A percentile compares a stretch with the other conserved stretches of the same genome.
Evolutionary conservation across 768 basidiomycete species (phyloP).

Genomic region (Melanogaster broomeanus): DNA sequence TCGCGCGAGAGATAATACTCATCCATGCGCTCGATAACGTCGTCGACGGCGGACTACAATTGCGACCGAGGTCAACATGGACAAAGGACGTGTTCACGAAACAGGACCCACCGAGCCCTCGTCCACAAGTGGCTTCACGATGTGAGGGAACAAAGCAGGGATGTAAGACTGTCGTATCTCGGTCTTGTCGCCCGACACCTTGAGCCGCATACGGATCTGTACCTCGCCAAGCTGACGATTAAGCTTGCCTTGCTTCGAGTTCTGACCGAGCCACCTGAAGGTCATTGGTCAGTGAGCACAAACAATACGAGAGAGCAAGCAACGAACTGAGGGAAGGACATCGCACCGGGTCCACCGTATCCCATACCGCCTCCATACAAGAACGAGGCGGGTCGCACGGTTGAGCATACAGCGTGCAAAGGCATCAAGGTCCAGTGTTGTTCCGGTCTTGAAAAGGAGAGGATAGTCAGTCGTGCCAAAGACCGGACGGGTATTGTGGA

Average conservation of each 20-base stretch:
- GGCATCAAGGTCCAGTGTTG: conserved; percentile 98
- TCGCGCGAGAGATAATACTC: conserved; percentile 91
- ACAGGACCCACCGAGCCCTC: conserved; percentile 64
- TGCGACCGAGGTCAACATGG: not conserved
- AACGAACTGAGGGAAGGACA: conserved; percentile 84
- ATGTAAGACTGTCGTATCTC: conserved; percentile 93
- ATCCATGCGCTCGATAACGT: conserved; percentile 88
- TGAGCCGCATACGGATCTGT: conserved; percentile 93
- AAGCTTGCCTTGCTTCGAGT: conserved; percentile 89
- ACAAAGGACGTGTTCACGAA: not conserved
- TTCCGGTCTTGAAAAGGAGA: conserved; percentile 60
- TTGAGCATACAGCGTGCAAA: conserved; percentile 87
- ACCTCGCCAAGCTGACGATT: conserved; percentile 81
- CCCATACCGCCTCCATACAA: conserved; percentile 73
- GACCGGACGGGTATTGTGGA: not conserved
- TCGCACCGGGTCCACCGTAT: conserved; percentile 64
- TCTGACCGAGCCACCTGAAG: conserved; percentile 93
- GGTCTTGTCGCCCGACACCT: conserved; percentile 84
- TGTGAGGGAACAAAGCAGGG: conserved; percentile 79
- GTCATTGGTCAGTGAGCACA: not conserved
- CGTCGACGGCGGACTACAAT: conserved; percentile 57
- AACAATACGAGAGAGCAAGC: not conserved
- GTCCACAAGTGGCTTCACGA: conserved; percentile 79
- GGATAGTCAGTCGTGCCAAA: not conserved
- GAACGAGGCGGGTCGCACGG: conserved; percentile 83